Evolutionary conservation across 805 yeast genomes (phyloP), one percentile per base, ranked within the genome.

Genomic region (Ogataea corticis): DNA sequence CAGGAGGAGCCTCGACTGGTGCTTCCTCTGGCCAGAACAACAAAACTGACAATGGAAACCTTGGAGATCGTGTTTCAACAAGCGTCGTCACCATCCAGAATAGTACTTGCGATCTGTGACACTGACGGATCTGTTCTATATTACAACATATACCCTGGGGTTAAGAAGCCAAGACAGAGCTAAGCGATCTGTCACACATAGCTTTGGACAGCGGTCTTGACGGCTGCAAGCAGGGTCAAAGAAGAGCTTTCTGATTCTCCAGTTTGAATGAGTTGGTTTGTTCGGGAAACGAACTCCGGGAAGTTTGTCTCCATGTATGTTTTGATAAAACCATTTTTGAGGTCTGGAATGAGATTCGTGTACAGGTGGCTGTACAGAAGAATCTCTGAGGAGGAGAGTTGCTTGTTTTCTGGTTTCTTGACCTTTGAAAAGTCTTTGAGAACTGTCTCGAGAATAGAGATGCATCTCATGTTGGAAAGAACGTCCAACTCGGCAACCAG

Each of bases 91-190:
- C 1, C 46, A 49, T 5, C 78, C 35, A 65, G 81, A 45, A 50
- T 85, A 2, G 66, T 82, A 0, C 50, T 80, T 25, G 90, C 79
- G 0, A 67, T 85, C 7, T 73, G 77, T 2, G 81, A 77, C 53
- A 75, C 75, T 44, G 94, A 85, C 59, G 83, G 88, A 2, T 82
- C 90, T 0, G 72, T 83, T 15, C 83, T 83, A n/a, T 85, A 80
- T 54, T 85, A 85, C 61, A 77, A 78, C 59, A 70, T 82, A 14
- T 79, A 83, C 59, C 80, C 79, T 54, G 91, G 91, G 3, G 63
- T 84, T 9, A 79, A 73, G 28, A 79, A 79, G 59, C 91, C 91
- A 1, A 72, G 77, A 46, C 52, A 50, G 30, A 48, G 49, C 32
- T 50, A 36, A 19, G 10, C 15, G 16, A n/a, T 13, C 9, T 13